Conservation (phyloP, 2,329 filamentous ascomycete species). For the Xylariaceae sp. region DNA sequence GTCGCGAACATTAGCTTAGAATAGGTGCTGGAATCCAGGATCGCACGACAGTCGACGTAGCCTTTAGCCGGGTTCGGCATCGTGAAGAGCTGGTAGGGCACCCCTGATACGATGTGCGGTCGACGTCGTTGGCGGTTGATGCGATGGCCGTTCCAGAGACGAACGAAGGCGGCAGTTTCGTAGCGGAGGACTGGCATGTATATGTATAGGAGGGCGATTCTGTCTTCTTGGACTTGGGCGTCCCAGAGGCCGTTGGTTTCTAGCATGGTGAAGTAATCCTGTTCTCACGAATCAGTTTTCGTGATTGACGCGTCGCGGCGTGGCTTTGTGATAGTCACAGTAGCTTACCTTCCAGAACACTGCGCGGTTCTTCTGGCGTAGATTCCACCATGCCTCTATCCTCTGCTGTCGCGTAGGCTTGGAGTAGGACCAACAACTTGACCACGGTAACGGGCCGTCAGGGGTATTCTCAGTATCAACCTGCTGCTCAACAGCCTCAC, state of each 20-base stretch:
- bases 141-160: neutral
- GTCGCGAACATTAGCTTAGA: neutral
- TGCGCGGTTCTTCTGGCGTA: neutral
- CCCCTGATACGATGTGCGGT: neutral
- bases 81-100: neutral
- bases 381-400: neutral
- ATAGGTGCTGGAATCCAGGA: neutral
- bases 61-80: neutral
- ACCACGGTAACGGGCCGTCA: neutral
- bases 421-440: neutral
- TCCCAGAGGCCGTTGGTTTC: neutral
- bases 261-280: neutral
- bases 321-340: neutral
- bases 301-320: neutral
- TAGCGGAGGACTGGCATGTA: neutral
- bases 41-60: neutral
- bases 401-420: neutral
- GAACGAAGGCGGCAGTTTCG: neutral
- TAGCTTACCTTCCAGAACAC: neutral
- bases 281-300: neutral
- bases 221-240: neutral
- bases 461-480: neutral
- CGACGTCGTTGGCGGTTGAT: neutral
- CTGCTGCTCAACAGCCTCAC: neutral
- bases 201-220: neutral